Conservation (phyloP, 1,284 basidiomycete genomes). For the Neonothopanus nambi region DNA sequence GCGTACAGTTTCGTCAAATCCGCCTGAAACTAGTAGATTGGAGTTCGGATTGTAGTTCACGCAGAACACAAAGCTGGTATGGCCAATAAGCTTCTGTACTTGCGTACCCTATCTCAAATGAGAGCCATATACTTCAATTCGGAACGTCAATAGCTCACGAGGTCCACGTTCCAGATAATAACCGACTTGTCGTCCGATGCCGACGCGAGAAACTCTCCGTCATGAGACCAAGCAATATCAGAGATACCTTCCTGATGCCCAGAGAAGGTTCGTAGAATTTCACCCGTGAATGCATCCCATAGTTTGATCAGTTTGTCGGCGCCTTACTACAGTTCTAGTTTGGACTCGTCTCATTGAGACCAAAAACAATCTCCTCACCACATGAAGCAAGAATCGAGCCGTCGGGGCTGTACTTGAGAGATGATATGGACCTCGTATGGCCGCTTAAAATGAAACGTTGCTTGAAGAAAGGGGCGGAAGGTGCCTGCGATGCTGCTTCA, state of each 20-base stretch:
- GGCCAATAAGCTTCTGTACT: slow-evolving; percentile 68
- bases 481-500: background rate
- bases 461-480: slow-evolving; percentile 34
- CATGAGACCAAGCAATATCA: slow-evolving; percentile 84
- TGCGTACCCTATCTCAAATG: slow-evolving; percentile 46
- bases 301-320: slow-evolving; percentile 80
- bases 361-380: slow-evolving; percentile 47
- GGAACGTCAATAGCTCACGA: slow-evolving; percentile 41
- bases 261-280: slow-evolving; percentile 67
- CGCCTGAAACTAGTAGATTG: slow-evolving; percentile 89
- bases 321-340: slow-evolving; percentile 46
- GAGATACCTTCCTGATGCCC: slow-evolving; percentile 84
- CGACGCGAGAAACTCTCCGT: slow-evolving; percentile 81
- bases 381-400: slow-evolving; percentile 72
- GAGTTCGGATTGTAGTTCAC: slow-evolving; percentile 88
- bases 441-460: slow-evolving; percentile 63
- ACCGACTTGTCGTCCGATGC: slow-evolving; percentile 90
- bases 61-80: slow-evolving; percentile 94
- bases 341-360: too few relatives aligned
- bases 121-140: background rate
- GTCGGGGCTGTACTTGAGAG: slow-evolving; percentile 79
- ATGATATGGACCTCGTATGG: slow-evolving; percentile 72
- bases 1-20: slow-evolving; percentile 93
- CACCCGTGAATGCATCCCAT: slow-evolving; percentile 73
- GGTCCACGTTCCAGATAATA: slow-evolving; percentile 77